Conservation (phyloP, 2,329 filamentous ascomycete species). For the Talaromyces sp. region DNA sequence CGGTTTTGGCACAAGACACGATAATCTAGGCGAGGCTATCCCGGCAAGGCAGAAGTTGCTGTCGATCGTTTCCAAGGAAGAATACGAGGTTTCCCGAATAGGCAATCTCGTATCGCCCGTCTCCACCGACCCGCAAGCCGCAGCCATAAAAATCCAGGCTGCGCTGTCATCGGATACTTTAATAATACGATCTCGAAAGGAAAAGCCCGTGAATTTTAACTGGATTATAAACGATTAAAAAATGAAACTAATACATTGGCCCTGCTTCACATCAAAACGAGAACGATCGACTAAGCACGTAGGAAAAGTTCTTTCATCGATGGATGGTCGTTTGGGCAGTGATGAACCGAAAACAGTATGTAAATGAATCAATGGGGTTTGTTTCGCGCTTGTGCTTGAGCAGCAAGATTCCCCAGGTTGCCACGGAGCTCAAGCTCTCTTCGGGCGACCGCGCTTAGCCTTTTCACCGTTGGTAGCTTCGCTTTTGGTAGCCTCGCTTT, state of each 20-base stretch:
- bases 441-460: conserved; percentile 12
- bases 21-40: background rate
- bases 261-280: background rate
- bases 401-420: background rate
- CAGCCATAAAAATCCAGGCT: background rate
- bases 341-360: background rate
- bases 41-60: background rate
- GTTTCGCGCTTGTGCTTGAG: background rate
- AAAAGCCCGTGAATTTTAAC: background rate
- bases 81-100: background rate
- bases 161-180: background rate
- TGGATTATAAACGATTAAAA: background rate
- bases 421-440: background rate
- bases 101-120: background rate
- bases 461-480: conserved; percentile 7
- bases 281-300: background rate
- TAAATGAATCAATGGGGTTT: background rate
- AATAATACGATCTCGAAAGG: background rate
- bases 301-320: background rate
- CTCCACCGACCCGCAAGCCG: background rate
- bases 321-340: background rate
- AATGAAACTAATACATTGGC: background rate
- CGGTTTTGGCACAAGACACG: background rate
- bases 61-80: background rate
- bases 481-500: conserved; percentile 1